phyloP scores from a whole-genome alignment of 2,329 filamentous ascomycete genomes.

The Monosporascus sp. region DNA sequence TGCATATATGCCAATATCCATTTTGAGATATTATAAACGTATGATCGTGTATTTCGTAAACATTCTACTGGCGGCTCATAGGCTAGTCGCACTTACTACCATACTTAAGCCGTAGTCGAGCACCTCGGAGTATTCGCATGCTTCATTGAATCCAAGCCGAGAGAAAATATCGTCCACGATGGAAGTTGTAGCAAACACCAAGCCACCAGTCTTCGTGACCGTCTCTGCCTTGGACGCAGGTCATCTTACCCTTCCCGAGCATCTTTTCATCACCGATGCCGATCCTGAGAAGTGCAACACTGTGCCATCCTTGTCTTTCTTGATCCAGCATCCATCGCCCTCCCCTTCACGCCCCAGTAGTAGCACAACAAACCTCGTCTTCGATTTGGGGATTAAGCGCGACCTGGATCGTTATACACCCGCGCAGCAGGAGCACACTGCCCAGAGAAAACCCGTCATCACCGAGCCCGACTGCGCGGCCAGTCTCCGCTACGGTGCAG shows the following conservation, averaged over 20 bases:
- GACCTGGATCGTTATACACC: conserved; percentile 37
- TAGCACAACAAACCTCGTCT: conserved; percentile 36
- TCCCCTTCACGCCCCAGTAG: conserved; percentile 8
- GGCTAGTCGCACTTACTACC: too few species aligned
- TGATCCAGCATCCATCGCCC: conserved; percentile 40
- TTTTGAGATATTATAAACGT: too few species aligned
- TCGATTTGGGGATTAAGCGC: conserved; percentile 49
- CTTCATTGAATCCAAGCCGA: background rate
- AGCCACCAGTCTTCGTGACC: conserved; percentile 20
- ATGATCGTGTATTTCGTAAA: too few species aligned
- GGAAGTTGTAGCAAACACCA: background rate
- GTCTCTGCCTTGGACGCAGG: conserved; percentile 34
- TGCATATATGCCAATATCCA: too few species aligned
- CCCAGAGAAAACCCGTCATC: conserved; percentile 38
- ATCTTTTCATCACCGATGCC: conserved; percentile 39
- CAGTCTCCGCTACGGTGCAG: conserved; percentile 24
- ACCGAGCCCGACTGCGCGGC: conserved; percentile 38
- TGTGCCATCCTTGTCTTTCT: conserved; percentile 49
- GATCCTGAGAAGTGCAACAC: conserved; percentile 37
- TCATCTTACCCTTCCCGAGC: conserved; percentile 41
- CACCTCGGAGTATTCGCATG: too few species aligned
- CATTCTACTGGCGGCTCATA: too few species aligned
- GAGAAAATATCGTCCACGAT: background rate
- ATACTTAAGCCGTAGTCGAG: too few species aligned
- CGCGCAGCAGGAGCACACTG: conserved; percentile 39